phyloP scores from a whole-genome alignment of 2,329 filamentous ascomycete genomes.

The Colletotrichum abscissum region DNA sequence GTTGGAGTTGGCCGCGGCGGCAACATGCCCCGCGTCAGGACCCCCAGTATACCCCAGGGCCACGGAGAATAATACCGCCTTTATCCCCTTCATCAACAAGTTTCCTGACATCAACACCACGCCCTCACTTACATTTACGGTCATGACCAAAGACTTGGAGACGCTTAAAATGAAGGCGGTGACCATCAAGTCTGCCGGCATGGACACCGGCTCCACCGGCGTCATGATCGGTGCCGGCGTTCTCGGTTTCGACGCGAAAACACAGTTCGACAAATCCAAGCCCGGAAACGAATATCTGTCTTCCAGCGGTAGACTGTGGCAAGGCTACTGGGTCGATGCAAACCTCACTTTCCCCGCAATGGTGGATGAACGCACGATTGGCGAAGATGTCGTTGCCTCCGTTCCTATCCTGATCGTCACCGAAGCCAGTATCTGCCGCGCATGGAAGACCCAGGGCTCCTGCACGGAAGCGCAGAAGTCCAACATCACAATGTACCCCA shows the following conservation, averaged over 20 bases:
- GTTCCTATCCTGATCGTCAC: conserved; percentile 4
- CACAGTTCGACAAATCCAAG: not conserved
- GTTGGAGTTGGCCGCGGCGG: not conserved
- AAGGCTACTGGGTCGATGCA: conserved; percentile 8
- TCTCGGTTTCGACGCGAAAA: not conserved
- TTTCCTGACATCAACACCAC: not conserved
- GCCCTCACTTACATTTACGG: not conserved
- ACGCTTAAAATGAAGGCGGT: not conserved
- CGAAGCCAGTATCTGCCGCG: not conserved
- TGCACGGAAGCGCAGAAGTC: conserved; percentile 5
- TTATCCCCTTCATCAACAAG: conserved; percentile 14
- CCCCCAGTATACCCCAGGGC: not conserved
- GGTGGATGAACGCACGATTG: not conserved
- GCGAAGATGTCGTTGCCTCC: not conserved
- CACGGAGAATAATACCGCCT: not conserved
- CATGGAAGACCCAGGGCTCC: not conserved
- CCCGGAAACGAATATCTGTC: conserved; percentile 14
- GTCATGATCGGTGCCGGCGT: conserved; percentile 7
- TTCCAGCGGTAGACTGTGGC: conserved; percentile 2
- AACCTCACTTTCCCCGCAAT: not conserved
- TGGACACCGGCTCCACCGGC: conserved; percentile 16
- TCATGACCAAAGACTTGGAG: not conserved
- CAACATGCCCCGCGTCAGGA: not conserved
- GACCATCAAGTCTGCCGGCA: conserved; percentile 1
- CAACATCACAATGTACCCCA: conserved; percentile 4